These are phyloP conservation scores for Xylaria sp. DNA, from an alignment of 2,329 filamentous ascomycete genomes.

Conservation along the genomic window DNA sequence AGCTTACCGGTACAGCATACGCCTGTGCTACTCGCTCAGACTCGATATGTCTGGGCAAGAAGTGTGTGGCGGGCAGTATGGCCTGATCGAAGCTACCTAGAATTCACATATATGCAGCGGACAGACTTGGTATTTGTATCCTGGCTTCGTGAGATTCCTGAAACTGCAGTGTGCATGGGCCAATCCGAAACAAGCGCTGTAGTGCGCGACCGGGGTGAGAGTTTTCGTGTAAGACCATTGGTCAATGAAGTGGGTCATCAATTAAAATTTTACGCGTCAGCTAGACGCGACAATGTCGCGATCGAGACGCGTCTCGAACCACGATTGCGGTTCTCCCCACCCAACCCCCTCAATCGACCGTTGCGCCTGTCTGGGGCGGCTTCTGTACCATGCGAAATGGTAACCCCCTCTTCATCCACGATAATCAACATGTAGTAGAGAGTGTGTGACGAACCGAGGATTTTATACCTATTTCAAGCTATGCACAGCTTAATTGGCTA, in stretches of 20 bases:
- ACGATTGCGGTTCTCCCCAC: background rate
- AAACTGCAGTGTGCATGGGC: constrained; percentile 16
- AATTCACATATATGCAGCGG: constrained; percentile 2
- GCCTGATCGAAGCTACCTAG: background rate
- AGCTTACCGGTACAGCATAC: background rate
- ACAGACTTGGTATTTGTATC: constrained; percentile 1
- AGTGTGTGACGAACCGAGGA: constrained; percentile 10
- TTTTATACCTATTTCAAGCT: constrained; percentile 9
- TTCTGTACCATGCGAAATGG: background rate
- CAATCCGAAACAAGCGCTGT: constrained; percentile 10
- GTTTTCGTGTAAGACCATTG: constrained; percentile 38
- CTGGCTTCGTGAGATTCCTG: constrained; percentile 4
- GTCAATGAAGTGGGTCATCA: constrained; percentile 22
- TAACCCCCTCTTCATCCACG: background rate
- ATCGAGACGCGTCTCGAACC: constrained; percentile 26
- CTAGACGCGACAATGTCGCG: constrained; percentile 41
- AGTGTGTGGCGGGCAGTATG: background rate
- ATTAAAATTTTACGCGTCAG: constrained; percentile 39
- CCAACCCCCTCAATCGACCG: constrained; percentile 11
- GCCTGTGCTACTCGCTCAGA: background rate
- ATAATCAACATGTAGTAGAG: constrained; percentile 1
- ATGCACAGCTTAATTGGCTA: background rate
- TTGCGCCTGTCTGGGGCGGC: background rate
- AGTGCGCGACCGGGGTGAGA: background rate
- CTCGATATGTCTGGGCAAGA: background rate